Conservation (phyloP, 225 moss, liverwort and hornwort genomes). For the Physcomitrellopsis africana region DNA sequence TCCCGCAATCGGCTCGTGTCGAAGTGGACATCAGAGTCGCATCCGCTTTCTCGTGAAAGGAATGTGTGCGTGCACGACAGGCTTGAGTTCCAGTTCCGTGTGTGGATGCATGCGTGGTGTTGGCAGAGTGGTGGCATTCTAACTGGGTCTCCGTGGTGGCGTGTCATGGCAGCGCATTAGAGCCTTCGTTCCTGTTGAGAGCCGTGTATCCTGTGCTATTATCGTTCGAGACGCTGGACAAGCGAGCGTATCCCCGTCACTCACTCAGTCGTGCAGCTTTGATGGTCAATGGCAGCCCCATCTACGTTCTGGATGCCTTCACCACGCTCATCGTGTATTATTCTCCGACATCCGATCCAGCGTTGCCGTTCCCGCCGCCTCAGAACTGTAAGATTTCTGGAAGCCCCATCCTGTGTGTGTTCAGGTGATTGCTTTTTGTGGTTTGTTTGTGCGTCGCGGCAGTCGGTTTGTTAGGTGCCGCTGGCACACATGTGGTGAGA, state of each 20-base stretch:
- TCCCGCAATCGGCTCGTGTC: not conserved
- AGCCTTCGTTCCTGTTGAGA: constrained; percentile 87
- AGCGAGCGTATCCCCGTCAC: constrained; percentile 93
- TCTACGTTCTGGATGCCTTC: constrained; percentile 96
- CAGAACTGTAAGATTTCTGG: constrained; percentile 79
- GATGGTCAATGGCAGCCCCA: constrained; percentile 96
- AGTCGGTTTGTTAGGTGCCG: not conserved
- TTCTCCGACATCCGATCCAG: constrained; percentile 87
- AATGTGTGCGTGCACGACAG: not conserved
- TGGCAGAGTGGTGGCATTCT: not conserved
- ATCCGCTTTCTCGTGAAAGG: too few species aligned
- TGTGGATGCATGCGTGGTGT: constrained; percentile 13
- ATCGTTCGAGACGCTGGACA: constrained; percentile 90
- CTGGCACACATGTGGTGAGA: not conserved
- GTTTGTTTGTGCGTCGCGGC: not conserved
- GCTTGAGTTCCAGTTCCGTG: not conserved
- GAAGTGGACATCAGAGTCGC: not conserved
- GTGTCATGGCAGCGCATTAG: constrained; percentile 75
- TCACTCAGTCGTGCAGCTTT: constrained; percentile 95
- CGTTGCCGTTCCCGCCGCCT: constrained; percentile 96
- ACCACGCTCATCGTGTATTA: constrained; percentile 96
- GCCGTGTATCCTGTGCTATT: constrained; percentile 92
- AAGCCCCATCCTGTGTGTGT: not conserved
- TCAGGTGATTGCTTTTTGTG: not conserved
- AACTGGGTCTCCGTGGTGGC: not conserved